phyloP scores from a whole-genome alignment of 1,284 basidiomycete species.

The Cryptococcus sp. region DNA sequence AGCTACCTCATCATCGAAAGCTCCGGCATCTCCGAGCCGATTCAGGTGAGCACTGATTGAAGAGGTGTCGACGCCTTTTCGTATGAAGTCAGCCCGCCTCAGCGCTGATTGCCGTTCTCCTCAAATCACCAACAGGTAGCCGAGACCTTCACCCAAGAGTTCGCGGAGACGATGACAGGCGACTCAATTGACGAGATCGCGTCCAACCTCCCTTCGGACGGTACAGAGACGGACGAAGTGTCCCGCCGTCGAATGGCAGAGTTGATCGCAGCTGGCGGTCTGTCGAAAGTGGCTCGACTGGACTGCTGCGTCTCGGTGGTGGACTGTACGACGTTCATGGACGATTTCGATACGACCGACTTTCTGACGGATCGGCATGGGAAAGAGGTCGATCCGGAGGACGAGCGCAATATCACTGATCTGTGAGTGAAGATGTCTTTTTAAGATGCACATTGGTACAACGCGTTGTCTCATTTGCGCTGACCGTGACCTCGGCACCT shows the following conservation, averaged over 20 bases:
- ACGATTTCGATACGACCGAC: constrained; percentile 55
- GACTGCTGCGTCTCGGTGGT: constrained; percentile 50
- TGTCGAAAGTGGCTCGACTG: constrained; percentile 47
- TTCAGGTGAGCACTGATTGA: constrained; percentile 42
- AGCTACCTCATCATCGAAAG: constrained; percentile 56
- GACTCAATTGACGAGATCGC: constrained; percentile 45
- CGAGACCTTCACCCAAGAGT: constrained; percentile 53
- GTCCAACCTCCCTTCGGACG: constrained; percentile 27
- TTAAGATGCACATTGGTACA: neutral
- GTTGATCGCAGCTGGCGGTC: constrained; percentile 53
- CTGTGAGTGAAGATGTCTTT: constrained; percentile 29
- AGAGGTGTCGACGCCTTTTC: no score
- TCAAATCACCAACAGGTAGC: constrained; percentile 28
- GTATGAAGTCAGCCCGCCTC: no score
- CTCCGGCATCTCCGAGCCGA: constrained; percentile 56
- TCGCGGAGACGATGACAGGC: constrained; percentile 48
- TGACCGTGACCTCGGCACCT: constrained; percentile 27
- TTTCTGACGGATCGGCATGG: constrained; percentile 54
- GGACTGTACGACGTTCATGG: constrained; percentile 49
- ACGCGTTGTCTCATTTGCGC: neutral
- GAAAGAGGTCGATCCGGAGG: constrained; percentile 51
- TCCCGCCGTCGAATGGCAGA: constrained; percentile 44
- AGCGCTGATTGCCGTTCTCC: no score
- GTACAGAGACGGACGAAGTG: constrained; percentile 15
- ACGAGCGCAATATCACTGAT: constrained; percentile 57